A percentile compares a stretch with the other conserved stretches of the same genome.
Evolutionary conservation across 441 rosid species (phyloP).

Genomic region (Kokia cookei): DNA sequence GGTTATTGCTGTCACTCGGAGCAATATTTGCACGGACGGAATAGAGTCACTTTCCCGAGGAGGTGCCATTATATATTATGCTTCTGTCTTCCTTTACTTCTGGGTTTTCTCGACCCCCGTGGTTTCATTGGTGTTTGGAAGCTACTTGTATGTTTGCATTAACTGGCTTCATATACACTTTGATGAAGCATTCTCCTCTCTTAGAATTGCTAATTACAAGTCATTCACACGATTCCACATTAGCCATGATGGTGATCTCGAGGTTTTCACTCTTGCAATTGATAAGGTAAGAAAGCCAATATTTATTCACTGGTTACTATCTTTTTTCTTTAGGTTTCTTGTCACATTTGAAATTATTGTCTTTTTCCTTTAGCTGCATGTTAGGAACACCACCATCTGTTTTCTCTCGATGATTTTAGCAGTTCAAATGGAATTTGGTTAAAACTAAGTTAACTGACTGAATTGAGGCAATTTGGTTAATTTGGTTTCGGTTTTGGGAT

Average conservation of each 20-base stretch:
- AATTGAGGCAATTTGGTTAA: neutral
- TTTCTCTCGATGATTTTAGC: neutral
- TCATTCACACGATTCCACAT: conserved; percentile 90
- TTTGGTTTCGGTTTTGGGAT: no score
- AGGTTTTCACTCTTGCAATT: conserved; percentile 91
- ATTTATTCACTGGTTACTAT: neutral
- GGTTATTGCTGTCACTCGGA: conserved; percentile 98
- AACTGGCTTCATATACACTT: conserved; percentile 98
- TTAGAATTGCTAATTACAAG: conserved; percentile 97
- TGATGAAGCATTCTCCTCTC: conserved; percentile 98
- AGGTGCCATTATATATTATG: conserved; percentile 85
- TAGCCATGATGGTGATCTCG: conserved; percentile 64
- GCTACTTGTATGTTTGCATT: conserved; percentile 92
- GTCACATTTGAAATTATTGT: neutral
- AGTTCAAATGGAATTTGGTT: neutral
- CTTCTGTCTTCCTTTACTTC: conserved; percentile 91
- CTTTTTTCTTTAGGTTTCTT: neutral
- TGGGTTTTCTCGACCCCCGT: conserved; percentile 99
- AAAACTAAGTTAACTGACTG: neutral
- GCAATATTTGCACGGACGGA: conserved; percentile 80
- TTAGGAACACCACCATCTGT: neutral
- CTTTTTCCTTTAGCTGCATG: neutral
- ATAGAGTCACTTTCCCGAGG: conserved; percentile 77
- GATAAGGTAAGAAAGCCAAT: conserved; percentile 62
- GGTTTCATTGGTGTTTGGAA: conserved; percentile 92